Conservation (phyloP, 768 basidiomycete genomes). For the Tricholoma hemisulphureum region DNA sequence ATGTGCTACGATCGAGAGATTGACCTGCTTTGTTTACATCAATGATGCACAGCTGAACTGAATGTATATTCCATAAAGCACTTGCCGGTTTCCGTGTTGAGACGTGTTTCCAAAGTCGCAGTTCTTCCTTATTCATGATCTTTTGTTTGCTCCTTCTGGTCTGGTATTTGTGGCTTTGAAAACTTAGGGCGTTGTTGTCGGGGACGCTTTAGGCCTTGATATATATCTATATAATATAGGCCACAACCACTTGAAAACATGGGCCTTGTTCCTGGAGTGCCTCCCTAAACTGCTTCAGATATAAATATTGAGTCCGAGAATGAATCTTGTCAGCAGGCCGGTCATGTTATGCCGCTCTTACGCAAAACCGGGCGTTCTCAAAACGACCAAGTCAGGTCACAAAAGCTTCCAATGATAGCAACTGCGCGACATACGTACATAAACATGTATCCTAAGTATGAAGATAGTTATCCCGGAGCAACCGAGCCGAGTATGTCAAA, state of each 20-base stretch:
- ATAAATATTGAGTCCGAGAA: slow-evolving; percentile 4
- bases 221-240: neutral
- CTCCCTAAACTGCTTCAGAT: neutral
- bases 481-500: slow-evolving; percentile 11
- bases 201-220: neutral
- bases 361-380: slow-evolving; percentile 8
- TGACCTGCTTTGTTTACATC: neutral
- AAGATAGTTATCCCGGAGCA: slow-evolving; percentile 12
- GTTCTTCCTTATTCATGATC: neutral
- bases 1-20: slow-evolving; percentile 9
- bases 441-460: slow-evolving; percentile 17
- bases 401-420: slow-evolving; percentile 22
- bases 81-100: neutral
- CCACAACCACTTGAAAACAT: neutral
- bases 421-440: slow-evolving; percentile 16
- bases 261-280: slow-evolving; percentile 1
- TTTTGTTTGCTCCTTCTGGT: slow-evolving; percentile 1
- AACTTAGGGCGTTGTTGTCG: neutral
- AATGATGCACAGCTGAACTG: neutral
- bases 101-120: neutral
- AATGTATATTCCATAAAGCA: slow-evolving; percentile 3
- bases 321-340: neutral
- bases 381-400: slow-evolving; percentile 11
- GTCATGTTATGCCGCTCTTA: slow-evolving; percentile 14
- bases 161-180: neutral